Evolutionary conservation across 139 green algal species (phyloP).

Genomic region (Dunaliella primolecta): DNA sequence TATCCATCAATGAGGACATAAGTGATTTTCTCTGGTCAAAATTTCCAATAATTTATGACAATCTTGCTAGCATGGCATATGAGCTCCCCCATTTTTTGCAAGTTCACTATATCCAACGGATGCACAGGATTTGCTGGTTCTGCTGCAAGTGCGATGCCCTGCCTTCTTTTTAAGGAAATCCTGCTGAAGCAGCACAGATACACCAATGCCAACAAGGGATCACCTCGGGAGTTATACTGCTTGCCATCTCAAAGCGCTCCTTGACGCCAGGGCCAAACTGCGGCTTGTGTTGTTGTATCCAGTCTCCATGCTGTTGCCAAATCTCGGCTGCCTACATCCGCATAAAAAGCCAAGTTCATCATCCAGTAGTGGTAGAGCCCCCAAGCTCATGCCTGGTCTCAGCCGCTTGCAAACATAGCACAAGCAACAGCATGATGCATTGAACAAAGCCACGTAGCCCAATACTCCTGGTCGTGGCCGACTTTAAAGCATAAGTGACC

Average conservation of each 20-base stretch:
- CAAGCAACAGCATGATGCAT: background rate
- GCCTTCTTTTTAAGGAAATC: too few species aligned
- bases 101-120: too few species aligned
- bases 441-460: conserved; percentile 7
- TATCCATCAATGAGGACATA: too few species aligned
- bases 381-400: background rate
- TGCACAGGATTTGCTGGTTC: too few species aligned
- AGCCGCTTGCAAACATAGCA: conserved; percentile 10
- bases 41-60: too few species aligned
- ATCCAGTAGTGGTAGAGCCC: background rate
- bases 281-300: conserved; percentile 59
- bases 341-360: background rate
- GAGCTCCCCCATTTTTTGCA: too few species aligned
- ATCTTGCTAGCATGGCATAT: too few species aligned
- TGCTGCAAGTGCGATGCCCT: too few species aligned
- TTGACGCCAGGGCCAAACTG: conserved; percentile 72
- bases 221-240: conserved; percentile 46
- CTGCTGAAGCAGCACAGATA: too few species aligned
- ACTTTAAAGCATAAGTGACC: conserved; percentile 11
- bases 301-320: conserved; percentile 74
- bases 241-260: conserved; percentile 80
- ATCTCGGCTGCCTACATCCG: conserved; percentile 63
- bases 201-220: too few species aligned
- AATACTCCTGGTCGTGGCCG: conserved; percentile 15
- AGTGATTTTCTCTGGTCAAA: too few species aligned